These are phyloP conservation scores for Albugo candida DNA, from an alignment of 352 stramenopile species.

Conservation along the genomic window DNA sequence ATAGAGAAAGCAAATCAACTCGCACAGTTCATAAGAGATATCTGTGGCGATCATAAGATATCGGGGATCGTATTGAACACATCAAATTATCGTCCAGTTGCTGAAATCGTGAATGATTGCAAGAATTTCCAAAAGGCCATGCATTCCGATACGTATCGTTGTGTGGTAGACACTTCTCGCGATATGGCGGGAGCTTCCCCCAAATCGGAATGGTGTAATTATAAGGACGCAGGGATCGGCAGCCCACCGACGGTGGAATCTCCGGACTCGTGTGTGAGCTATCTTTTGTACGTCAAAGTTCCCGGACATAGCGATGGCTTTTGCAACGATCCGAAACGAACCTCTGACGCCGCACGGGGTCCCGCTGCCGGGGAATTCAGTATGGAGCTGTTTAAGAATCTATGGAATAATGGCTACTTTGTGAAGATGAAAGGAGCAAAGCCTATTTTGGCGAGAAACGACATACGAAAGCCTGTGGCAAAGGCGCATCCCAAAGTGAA, in stretches of 20 bases:
- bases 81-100: conserved; percentile 45
- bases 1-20: conserved; percentile 11
- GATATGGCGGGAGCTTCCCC: conserved; percentile 22
- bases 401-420: conserved; percentile 59
- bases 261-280: conserved; percentile 27
- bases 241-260: conserved; percentile 22
- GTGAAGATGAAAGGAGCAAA: conserved; percentile 10
- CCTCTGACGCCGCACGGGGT: conserved; percentile 23
- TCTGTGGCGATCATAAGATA: conserved; percentile 11
- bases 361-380: conserved; percentile 35
- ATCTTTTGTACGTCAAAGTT: conserved; percentile 50
- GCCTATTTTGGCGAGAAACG: too few relatives aligned
- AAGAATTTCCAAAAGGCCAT: conserved; percentile 21
- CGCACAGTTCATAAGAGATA: conserved; percentile 17
- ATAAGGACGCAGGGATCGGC: conserved; percentile 31
- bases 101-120: conserved; percentile 25
- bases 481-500: too few relatives aligned
- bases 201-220: conserved; percentile 48
- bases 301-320: conserved; percentile 40
- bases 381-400: conserved; percentile 19
- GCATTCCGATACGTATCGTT: conserved; percentile 11
- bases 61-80: conserved; percentile 58
- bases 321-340: conserved; percentile 22
- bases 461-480: too few relatives aligned
- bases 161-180: conserved; percentile 41